A percentile compares a stretch with the other conserved stretches of the same genome.
phyloP scores from a whole-genome alignment of 805 yeast species.

The Yamadazyma sp. region DNA sequence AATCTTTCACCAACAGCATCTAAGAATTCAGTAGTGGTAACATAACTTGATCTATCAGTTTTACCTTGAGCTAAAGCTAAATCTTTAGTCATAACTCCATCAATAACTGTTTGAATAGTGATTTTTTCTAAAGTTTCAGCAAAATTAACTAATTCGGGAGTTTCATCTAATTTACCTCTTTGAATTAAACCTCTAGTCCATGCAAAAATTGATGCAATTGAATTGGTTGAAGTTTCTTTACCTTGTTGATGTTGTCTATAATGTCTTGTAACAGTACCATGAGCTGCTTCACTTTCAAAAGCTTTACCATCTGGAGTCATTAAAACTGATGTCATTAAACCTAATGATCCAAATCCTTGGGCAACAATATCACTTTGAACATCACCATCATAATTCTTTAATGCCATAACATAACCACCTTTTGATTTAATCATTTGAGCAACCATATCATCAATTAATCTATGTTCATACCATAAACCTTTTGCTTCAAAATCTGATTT shows the following conservation, averaged over 20 bases:
- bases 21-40: slow-evolving; percentile 71
- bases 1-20: slow-evolving; percentile 71
- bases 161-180: slow-evolving; percentile 73
- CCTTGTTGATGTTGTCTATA: slow-evolving; percentile 80
- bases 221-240: slow-evolving; percentile 79
- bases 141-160: slow-evolving; percentile 67
- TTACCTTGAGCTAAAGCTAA: slow-evolving; percentile 70
- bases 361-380: slow-evolving; percentile 85
- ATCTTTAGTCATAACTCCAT: slow-evolving; percentile 80
- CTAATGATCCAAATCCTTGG: slow-evolving; percentile 82
- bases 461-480: slow-evolving; percentile 73
- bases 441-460: slow-evolving; percentile 84
- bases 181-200: slow-evolving; percentile 84
- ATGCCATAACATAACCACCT: slow-evolving; percentile 78
- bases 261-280: slow-evolving; percentile 86
- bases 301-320: slow-evolving; percentile 84
- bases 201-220: slow-evolving; percentile 82
- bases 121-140: slow-evolving; percentile 64
- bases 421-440: slow-evolving; percentile 85
- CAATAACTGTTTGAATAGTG: slow-evolving; percentile 72
- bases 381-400: slow-evolving; percentile 85
- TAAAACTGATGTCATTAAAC: slow-evolving; percentile 79
- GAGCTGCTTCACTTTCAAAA: slow-evolving; percentile 86
- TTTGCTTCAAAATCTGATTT: slow-evolving; percentile 52
- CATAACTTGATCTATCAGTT: slow-evolving; percentile 59